Conservation (phyloP, 805 yeast genomes). For the Maudiozyma serrabonitensis region DNA sequence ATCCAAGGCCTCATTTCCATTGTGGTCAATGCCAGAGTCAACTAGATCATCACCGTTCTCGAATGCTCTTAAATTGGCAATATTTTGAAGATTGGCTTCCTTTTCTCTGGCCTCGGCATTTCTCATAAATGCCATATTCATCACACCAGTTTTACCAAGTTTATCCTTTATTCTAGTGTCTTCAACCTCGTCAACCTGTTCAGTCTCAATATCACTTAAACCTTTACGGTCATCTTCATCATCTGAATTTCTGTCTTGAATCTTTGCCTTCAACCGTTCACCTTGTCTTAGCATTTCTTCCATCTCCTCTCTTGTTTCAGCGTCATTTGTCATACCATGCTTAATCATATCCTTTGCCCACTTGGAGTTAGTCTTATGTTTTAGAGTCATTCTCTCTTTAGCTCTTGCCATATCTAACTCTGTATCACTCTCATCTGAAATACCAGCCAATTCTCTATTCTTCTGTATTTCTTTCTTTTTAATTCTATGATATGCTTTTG, state of each 20-base stretch:
- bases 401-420: slow-evolving; percentile 74
- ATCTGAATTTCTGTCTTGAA: slow-evolving; percentile 55
- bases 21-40: slow-evolving; percentile 8
- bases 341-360: slow-evolving; percentile 90
- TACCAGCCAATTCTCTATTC: slow-evolving; percentile 50
- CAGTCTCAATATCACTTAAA: slow-evolving; percentile 43
- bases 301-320: slow-evolving; percentile 73
- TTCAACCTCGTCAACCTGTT: slow-evolving; percentile 35
- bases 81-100: slow-evolving; percentile 45
- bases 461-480: slow-evolving; percentile 74
- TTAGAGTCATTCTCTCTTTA: slow-evolving; percentile 81
- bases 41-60: slow-evolving; percentile 38
- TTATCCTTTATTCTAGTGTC: slow-evolving; percentile 30
- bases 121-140: slow-evolving; percentile 93
- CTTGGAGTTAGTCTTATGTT: slow-evolving; percentile 76
- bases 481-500: slow-evolving; percentile 78
- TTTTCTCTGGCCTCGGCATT: slow-evolving; percentile 70
- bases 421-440: slow-evolving; percentile 42
- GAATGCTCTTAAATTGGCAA: slow-evolving; percentile 42
- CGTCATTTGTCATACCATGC: slow-evolving; percentile 84
- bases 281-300: slow-evolving; percentile 92
- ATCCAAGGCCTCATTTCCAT: slow-evolving; percentile 29
- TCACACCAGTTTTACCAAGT: slow-evolving; percentile 76
- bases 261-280: slow-evolving; percentile 62
- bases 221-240: slow-evolving; percentile 32